Percentiles rank a stretch among this genome's conserved stretches.
Evolutionary conservation across 2,329 filamentous ascomycete genomes (phyloP).

Genomic region (Penicillium oxalicum): DNA sequence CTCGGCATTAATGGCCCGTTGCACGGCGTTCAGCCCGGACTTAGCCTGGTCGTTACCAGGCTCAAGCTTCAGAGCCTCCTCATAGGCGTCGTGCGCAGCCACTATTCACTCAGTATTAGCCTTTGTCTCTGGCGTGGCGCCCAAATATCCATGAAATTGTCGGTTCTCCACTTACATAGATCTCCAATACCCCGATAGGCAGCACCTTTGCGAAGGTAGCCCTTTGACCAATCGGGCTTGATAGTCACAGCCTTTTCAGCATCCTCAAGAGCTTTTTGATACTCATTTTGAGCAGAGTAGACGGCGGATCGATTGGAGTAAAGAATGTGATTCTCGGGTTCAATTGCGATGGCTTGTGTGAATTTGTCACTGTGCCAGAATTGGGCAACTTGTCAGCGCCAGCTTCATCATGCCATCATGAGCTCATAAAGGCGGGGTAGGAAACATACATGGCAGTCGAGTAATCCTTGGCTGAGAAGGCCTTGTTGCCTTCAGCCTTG

Average conservation of each 20-base stretch:
- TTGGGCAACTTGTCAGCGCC: slow-evolving; percentile 3
- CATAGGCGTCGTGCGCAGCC: slow-evolving; percentile 81
- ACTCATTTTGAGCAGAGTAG: slow-evolving; percentile 85
- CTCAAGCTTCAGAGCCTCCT: slow-evolving; percentile 90
- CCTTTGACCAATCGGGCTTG: slow-evolving; percentile 97
- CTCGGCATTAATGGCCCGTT: slow-evolving; percentile 80
- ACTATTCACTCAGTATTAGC: slow-evolving; percentile 49
- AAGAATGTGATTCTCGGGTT: slow-evolving; percentile 88
- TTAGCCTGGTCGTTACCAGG: slow-evolving; percentile 88
- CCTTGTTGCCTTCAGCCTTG: slow-evolving; percentile 97
- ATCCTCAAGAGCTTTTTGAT: slow-evolving; percentile 76
- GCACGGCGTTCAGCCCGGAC: slow-evolving; percentile 74
- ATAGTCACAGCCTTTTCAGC: slow-evolving; percentile 88
- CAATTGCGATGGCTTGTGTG: slow-evolving; percentile 81
- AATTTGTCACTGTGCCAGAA: slow-evolving; percentile 69
- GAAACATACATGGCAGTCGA: slow-evolving; percentile 80
- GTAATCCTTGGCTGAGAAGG: slow-evolving; percentile 96
- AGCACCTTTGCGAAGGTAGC: slow-evolving; percentile 87
- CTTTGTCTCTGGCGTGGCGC: not conserved
- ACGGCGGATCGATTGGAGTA: slow-evolving; percentile 92
- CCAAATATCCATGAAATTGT: not conserved
- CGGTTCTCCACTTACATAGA: slow-evolving; percentile 48
- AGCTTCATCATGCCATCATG: slow-evolving; percentile 2
- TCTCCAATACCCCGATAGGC: slow-evolving; percentile 85
- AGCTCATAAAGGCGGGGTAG: slow-evolving; percentile 17